Evolutionary conservation across 2,329 filamentous ascomycete genomes (phyloP).

Genomic region (Daldinia sp.): DNA sequence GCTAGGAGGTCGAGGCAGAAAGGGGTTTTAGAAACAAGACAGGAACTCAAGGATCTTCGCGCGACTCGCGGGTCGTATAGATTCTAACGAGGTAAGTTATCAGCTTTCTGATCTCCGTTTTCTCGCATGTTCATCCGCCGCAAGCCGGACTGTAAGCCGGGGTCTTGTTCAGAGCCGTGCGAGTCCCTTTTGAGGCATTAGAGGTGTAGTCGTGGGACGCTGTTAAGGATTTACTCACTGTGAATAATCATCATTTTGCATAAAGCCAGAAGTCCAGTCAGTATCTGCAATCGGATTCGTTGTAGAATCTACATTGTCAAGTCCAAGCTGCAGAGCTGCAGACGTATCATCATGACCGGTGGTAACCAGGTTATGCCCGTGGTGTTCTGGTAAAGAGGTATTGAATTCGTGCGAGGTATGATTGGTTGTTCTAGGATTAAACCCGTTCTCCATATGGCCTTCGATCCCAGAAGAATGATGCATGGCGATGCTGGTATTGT

Average conservation of each 20-base stretch:
- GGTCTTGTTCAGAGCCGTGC: background rate
- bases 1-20: background rate
- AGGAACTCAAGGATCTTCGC: background rate
- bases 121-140: conserved; percentile 3
- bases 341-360: conserved; percentile 27
- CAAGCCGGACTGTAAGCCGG: background rate
- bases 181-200: conserved; percentile 11
- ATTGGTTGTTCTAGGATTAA: conserved; percentile 8
- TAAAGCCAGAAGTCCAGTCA: conserved; percentile 22
- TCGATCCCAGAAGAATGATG: conserved; percentile 13
- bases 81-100: background rate
- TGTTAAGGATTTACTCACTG: conserved; percentile 18
- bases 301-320: conserved; percentile 17
- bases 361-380: conserved; percentile 1
- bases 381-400: conserved; percentile 20
- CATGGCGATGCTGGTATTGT: conserved; percentile 10
- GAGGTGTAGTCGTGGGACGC: background rate
- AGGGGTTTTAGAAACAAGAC: background rate
- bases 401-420: conserved; percentile 19
- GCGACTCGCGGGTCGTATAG: background rate
- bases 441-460: conserved; percentile 2
- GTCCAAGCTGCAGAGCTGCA: conserved; percentile 12
- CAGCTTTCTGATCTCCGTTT: background rate
- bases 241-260: conserved; percentile 16
- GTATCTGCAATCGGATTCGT: conserved; percentile 10